Evolutionary conservation across 805 yeast genomes (phyloP), one percentile per base, ranked within the genome.

Genomic region (Lipomyces spencermartinsiae): DNA sequence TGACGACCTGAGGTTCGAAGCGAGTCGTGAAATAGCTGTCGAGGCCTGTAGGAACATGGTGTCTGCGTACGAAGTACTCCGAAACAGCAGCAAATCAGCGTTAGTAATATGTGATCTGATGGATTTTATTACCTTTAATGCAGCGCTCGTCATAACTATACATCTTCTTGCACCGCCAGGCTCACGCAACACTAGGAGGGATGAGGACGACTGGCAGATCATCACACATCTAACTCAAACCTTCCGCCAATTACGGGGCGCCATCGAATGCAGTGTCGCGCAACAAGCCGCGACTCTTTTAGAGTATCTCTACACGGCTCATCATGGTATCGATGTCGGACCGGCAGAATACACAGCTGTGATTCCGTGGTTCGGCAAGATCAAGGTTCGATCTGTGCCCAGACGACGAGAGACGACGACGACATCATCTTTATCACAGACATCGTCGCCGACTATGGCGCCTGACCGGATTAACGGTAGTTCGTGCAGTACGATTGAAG

Each of bases 211-310:
- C 46, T 37, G 46, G 46, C 1, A 37, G 4, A 37, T 37, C 46
- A 14, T 37, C 46, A 37, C 46, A 37, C 46, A 37, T 7, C 46
- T 37, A 37, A 3, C 46, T 3, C 46, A 37, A 37, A 37, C 46
- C 46, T 37, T 37, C n/a, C 46, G 46, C 46, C 46, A 37, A 37
- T 37, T 37, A 14, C 4, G 4, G 1, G 46, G 46, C 1, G n/a
- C 46, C n/a, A 39, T 39, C n/a, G 46, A 39, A 39, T 39, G 46
- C 46, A 39, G n/a, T 5, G 46, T 39, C n/a, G 46, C 46, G 46
- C n/a, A 39, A 39, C 46, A 39, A 39, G 46, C 46, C 0, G 46
- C 46, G 0, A 14, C 46, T 14, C 46, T 39, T 39, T 39, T 39
- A 5, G 46, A 39, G 46, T 39, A 39, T 39, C 46, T 39, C n/a